phyloP scores from a whole-genome alignment of 148 eudicot genomes.

The Camellia granthamiana region DNA sequence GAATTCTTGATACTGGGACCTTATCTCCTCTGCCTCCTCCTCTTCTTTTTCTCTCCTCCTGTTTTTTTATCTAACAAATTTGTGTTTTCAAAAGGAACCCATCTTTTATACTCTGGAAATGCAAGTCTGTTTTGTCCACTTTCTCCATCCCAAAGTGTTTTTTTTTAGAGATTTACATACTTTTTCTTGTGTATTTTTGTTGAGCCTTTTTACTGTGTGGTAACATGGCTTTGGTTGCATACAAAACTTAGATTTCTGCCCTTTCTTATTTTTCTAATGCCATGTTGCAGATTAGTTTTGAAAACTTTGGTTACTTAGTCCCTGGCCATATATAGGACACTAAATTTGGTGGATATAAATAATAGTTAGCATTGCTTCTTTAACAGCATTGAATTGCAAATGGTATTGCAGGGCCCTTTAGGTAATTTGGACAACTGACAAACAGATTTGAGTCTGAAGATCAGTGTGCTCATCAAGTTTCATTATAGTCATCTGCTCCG shows the following conservation, averaged over 20 bases:
- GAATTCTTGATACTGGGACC: neutral
- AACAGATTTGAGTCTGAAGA: constrained; percentile 2
- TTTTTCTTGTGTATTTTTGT: neutral
- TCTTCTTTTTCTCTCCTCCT: neutral
- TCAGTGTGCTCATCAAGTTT: neutral
- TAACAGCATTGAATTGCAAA: constrained; percentile 5
- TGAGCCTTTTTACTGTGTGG: neutral
- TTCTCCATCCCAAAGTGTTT: too few relatives aligned
- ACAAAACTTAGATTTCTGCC: neutral
- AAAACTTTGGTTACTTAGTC: neutral
- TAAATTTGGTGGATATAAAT: neutral
- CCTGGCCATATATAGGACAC: constrained; percentile 12
- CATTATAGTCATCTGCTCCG: constrained; percentile 21
- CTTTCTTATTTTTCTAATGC: neutral
- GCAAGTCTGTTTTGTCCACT: neutral
- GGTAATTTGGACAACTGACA: neutral
- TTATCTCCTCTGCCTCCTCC: neutral
- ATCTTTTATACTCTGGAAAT: too few relatives aligned
- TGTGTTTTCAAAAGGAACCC: neutral
- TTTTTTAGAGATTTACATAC: neutral
- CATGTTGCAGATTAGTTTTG: neutral
- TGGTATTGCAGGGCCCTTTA: constrained; percentile 23
- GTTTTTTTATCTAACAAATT: neutral
- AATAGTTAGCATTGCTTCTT: constrained; percentile 11
- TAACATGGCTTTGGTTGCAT: neutral